Conservation (phyloP, 495 filamentous ascomycete species). For the Cairneyella variabilis region DNA sequence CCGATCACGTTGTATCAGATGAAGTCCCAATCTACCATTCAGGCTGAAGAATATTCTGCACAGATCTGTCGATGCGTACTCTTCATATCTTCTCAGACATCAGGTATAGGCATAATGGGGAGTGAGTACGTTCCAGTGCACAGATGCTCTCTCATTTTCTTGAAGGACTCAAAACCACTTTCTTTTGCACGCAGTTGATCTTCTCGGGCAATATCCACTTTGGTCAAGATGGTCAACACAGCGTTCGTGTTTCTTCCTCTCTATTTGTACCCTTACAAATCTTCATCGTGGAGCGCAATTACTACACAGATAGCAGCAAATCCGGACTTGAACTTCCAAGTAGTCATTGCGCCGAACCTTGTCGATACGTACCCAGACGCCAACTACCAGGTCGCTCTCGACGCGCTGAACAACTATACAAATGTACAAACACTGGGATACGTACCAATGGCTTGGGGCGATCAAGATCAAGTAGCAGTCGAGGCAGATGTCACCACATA, state of each 20-base stretch:
- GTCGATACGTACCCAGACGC: conserved; percentile 1
- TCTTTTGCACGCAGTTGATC: too few relatives aligned
- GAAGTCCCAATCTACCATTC: too few relatives aligned
- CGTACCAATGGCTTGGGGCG: conserved; percentile 8
- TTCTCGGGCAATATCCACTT: too few relatives aligned
- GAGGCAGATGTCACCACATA: conserved; percentile 7
- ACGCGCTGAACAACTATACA: conserved; percentile 1
- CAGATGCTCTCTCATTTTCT: too few relatives aligned
- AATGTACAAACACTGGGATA: conserved; percentile 14
- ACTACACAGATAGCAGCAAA: conserved; percentile 1
- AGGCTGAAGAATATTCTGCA: too few relatives aligned
- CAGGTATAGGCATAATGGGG: too few relatives aligned
- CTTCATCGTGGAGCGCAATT: conserved; percentile 14
- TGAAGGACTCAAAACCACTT: too few relatives aligned
- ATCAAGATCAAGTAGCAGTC: conserved; percentile 1
- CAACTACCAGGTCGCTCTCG: conserved; percentile 8
- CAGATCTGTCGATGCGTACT: too few relatives aligned
- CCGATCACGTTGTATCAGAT: too few relatives aligned
- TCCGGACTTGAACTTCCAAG: conserved; percentile 9
- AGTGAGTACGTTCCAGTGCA: too few relatives aligned
- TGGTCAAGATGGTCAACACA: conserved; percentile 13
- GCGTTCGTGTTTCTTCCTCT: conserved; percentile 16
- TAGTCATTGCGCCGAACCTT: conserved; percentile 13
- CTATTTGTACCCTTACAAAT: conserved; percentile 12
- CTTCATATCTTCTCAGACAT: too few relatives aligned